Base-by-base conservation (phyloP, 345 rosid genomes). In the Moricandia moricandioides region DNA sequence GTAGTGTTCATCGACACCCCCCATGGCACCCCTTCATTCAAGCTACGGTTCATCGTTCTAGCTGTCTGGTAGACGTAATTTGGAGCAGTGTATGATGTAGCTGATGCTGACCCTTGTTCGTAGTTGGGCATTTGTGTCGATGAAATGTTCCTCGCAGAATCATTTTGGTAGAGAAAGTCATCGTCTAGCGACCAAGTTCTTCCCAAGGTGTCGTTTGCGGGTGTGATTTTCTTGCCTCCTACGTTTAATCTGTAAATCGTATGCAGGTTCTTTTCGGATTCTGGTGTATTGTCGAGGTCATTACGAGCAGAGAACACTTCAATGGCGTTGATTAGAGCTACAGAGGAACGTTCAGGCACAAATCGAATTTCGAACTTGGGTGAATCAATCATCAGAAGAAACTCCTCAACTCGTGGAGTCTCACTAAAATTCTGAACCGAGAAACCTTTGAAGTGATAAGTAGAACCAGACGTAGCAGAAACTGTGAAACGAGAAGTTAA, bases 241-340 rank as follows among this genome's bases (percentile, higher is more conserved):
- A 91, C 75, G 33, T 93, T 93, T 77, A 93, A 75, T 62, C 93
- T 76, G 77, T 86, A 82, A 30, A 80, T 35, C 14, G 76, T 74
- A 34, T 69, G 81, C 16, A 86, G 74, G 47, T 43, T 8, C 14
- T 66, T 9, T 12, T 13, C 55, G 7, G 26, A 5, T 2, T 14
- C 33, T 12, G 4, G 0, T 1, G 2, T 21, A 7, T 60, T 45
- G 0, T 47, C 71, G 56, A 86, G 77, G 54, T 76, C 64, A 2
- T 65, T 58, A 11, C 79, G 84, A 11, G 76, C 80, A 7, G 47
- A 73, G 68, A 92, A 87, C 69, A 82, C 85, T 71, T 88, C 96
- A 1, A 90, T 82, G 62, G 96, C 97, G 45, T 87, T 92, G 21
- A 87, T 65, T 61, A 86, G 76, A 2, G 96, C 86, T 1, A 90